Evolutionary conservation across 345 rosid species (phyloP).

Genomic region (Mercurialis annua): DNA sequence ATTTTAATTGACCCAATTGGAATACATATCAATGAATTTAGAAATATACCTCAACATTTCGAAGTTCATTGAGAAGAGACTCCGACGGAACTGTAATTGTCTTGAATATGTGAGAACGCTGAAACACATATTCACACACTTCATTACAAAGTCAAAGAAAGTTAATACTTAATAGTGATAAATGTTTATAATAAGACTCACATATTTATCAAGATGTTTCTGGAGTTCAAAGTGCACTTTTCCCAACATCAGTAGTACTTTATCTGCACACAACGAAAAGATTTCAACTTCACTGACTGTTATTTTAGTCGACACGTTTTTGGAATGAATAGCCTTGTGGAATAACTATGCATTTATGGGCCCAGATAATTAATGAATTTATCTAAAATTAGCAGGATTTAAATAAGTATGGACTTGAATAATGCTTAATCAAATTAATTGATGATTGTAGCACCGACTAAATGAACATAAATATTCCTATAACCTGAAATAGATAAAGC

Average conservation of each 20-base stretch:
- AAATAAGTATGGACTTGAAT: not conserved
- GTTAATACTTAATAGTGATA: not conserved
- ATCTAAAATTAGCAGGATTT: not conserved
- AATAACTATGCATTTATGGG: not conserved
- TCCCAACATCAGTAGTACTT: conserved; percentile 70
- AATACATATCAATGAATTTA: conserved; percentile 16
- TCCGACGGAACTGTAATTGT: conserved; percentile 92
- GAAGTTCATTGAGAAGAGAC: conserved; percentile 86
- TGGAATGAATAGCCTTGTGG: conserved; percentile 1
- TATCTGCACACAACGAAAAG: conserved; percentile 46
- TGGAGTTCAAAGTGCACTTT: conserved; percentile 85
- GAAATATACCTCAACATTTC: conserved; percentile 84
- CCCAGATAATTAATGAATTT: not conserved
- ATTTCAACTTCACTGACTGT: conserved; percentile 4
- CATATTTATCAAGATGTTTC: conserved; percentile 81
- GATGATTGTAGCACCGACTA: not conserved
- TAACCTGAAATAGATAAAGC: too few species aligned
- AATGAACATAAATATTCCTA: not conserved
- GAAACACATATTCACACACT: conserved; percentile 26
- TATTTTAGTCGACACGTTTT: not conserved
- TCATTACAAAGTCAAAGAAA: conserved; percentile 2
- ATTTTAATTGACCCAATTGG: not conserved
- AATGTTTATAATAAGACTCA: conserved; percentile 41
- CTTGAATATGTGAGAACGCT: conserved; percentile 74
- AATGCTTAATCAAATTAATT: not conserved